Evolutionary conservation across 495 filamentous ascomycete genomes (phyloP), one percentile per base, ranked within the genome.

Genomic region (Bacidia gigantensis): DNA sequence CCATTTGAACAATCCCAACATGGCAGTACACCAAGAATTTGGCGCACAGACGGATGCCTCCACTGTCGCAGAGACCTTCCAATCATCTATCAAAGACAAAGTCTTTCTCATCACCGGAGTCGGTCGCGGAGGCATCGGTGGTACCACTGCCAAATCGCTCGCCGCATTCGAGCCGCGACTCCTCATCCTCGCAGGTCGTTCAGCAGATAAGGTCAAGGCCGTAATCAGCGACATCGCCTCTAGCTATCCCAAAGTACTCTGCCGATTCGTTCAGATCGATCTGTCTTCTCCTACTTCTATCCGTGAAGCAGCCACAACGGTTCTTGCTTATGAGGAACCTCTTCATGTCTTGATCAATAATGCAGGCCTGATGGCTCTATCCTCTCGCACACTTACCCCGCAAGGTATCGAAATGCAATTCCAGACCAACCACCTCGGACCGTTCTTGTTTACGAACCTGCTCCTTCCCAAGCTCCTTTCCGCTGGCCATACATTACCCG

Each of bases 121-220:
- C 14, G 71, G 62, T 23, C 59, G 64, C 1, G 61, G 64, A 7
- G 65, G 67, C 21, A 63, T 77, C 23, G 73, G 73, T 18, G 66
- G 64, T 25, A 67, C 66, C 44, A 70, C 71, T 3, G 69, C 70
- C 42, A 58, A 64, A 26, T 66, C 69, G 18, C 62, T 77, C 10
- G 66, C 72, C 14, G 29, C 54, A 29, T 43, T 21, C 38, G 46
- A 42, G 26, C 77, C 81, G 3, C 46, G 61, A 3, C 63, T 69
- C 14, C 70, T 83, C 38, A 79, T 72, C 61, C 70, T 84, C 42
- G 69, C 73, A 26, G 75, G 70, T 11, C 76, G 79, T 12, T 70
- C 65, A n/a, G 23, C 51, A 24, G 51, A 54, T 2, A 75, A 71
- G 54, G 65, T 67, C 2, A 51, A 65, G 3, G 50, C 67, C 40